A percentile compares a stretch with the other conserved stretches of the same genome.
Conservation (phyloP, 208 protist species). For the Balamuthia mandrillaris region DNA sequence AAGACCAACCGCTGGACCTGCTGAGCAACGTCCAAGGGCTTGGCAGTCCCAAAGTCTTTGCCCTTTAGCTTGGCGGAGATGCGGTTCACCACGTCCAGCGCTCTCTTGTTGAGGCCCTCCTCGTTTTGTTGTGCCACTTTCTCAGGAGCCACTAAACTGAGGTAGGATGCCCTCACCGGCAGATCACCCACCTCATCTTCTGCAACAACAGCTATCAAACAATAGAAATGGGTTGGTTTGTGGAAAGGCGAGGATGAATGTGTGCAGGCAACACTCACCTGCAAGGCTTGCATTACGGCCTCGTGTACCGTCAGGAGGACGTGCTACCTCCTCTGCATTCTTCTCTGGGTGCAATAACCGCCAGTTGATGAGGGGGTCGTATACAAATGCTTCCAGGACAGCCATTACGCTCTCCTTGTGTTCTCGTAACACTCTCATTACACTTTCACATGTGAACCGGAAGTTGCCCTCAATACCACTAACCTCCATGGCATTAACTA, state of each 20-base stretch:
- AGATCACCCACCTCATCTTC: no score
- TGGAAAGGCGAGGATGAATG: no score
- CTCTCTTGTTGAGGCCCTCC: slow-evolving; percentile 85
- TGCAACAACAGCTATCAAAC: no score
- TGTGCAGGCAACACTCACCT: no score
- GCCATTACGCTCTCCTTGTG: slow-evolving; percentile 98
- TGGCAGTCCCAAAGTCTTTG: slow-evolving; percentile 84
- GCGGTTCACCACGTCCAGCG: slow-evolving; percentile 90
- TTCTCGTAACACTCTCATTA: slow-evolving; percentile 95
- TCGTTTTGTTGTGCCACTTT: not conserved
- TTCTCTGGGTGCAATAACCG: slow-evolving; percentile 87
- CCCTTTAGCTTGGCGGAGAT: slow-evolving; percentile 97
- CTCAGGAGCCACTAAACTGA: not conserved
- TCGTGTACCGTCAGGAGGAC: no score
- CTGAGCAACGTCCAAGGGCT: slow-evolving; percentile 55
- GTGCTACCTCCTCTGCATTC: no score
- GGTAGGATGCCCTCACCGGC: no score
- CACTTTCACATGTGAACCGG: slow-evolving; percentile 92
- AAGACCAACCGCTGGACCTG: slow-evolving; percentile 89
- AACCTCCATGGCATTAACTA: slow-evolving; percentile 95
- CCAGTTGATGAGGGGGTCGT: slow-evolving; percentile 99
- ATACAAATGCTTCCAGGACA: slow-evolving; percentile 99
- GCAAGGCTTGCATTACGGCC: no score
- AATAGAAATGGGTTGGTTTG: no score
- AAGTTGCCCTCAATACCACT: slow-evolving; percentile 97